Conservation (phyloP, 1,284 basidiomycete genomes). For the Ceratobasidium sp. region DNA sequence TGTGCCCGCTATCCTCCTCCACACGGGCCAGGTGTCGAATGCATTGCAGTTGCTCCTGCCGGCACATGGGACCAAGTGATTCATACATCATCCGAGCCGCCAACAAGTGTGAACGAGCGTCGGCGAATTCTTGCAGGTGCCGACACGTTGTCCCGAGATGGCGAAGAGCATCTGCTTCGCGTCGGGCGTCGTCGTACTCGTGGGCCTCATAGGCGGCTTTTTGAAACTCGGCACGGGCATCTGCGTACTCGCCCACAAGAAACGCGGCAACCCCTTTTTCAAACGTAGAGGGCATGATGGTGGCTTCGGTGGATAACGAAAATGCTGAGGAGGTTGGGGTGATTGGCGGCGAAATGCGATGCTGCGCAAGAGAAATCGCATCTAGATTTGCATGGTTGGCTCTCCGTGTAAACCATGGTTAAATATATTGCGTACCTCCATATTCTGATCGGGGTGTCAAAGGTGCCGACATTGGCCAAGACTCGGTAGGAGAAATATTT, state of each 20-base stretch:
- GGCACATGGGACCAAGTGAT: slow-evolving; percentile 3
- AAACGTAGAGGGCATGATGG: slow-evolving; percentile 3
- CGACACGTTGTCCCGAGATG: slow-evolving; percentile 28
- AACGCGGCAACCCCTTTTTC: slow-evolving; percentile 18
- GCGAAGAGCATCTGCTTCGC: slow-evolving; percentile 25
- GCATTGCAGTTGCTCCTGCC: slow-evolving; percentile 23
- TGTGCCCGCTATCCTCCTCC: slow-evolving; percentile 16
- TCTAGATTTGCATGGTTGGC: background rate
- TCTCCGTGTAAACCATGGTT: background rate
- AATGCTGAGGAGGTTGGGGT: slow-evolving; percentile 3
- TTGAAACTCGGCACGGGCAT: slow-evolving; percentile 17
- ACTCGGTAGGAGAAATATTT: background rate
- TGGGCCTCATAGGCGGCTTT: slow-evolving; percentile 5
- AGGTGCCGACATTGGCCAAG: background rate
- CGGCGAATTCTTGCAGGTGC: slow-evolving; percentile 5
- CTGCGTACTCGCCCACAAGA: slow-evolving; percentile 4
- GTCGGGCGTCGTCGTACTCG: background rate
- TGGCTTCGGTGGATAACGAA: background rate
- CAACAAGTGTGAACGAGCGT: slow-evolving; percentile 25
- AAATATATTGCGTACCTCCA: background rate
- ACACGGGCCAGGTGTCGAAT: slow-evolving; percentile 32
- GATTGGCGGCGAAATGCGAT: background rate
- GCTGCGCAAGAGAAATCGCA: background rate
- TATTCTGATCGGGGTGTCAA: background rate
- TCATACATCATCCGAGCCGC: slow-evolving; percentile 15